phyloP scores from a whole-genome alignment of 2,329 filamentous ascomycete genomes.

The Clonostachys byssicola region DNA sequence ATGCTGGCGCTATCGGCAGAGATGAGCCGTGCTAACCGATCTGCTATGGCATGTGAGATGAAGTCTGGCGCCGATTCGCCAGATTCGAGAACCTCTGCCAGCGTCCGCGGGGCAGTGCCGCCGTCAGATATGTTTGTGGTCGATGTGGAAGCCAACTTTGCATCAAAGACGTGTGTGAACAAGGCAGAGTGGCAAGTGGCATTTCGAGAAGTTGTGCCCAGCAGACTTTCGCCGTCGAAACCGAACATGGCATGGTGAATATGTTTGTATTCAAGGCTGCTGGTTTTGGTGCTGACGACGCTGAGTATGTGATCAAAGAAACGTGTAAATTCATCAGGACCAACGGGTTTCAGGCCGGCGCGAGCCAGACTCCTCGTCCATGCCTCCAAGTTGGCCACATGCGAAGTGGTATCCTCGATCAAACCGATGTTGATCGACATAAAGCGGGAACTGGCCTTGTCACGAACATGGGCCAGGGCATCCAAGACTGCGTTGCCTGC shows the following conservation, averaged over 20 bases:
- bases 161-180: too few relatives aligned
- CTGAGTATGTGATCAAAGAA: background rate
- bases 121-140: background rate
- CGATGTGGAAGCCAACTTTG: background rate
- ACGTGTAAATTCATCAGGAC: background rate
- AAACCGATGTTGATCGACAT: slow-evolving; percentile 48
- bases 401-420: slow-evolving; percentile 43
- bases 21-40: background rate
- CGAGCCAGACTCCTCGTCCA: too few relatives aligned
- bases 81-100: background rate
- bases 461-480: slow-evolving; percentile 27
- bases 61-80: background rate
- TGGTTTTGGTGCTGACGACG: background rate
- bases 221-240: too few relatives aligned
- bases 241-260: too few relatives aligned
- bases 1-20: slow-evolving; percentile 6
- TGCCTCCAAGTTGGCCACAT: slow-evolving; percentile 35
- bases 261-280: too few relatives aligned
- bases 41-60: background rate
- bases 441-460: slow-evolving; percentile 31
- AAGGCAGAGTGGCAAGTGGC: too few relatives aligned
- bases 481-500: slow-evolving; percentile 32
- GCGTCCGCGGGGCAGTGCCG: background rate
- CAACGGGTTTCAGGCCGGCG: too few relatives aligned
- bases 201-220: too few relatives aligned